Base-by-base conservation (phyloP, 805 yeast species). In the Myxozyma lipomycoides region DNA sequence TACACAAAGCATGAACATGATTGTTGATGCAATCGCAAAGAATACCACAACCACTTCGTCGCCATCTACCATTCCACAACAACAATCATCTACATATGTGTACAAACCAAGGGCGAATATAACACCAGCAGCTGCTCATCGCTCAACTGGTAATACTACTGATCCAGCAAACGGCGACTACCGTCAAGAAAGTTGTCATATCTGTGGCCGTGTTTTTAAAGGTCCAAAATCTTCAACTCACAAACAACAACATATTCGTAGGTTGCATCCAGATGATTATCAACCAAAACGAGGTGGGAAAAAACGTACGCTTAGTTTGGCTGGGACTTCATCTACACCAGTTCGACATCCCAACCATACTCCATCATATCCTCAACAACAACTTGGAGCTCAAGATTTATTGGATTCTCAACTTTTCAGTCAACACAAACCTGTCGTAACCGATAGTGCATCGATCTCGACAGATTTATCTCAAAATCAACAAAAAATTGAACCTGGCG, bases 151-250 rank as follows among this genome's bases (percentile, higher is more conserved):
- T 10, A 24, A 46, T 4, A 50, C 55, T 23, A 55, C 58, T 2
- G 58, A n/a, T n/a, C n/a, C n/a, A n/a, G n/a, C n/a, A n/a, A n/a
- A n/a, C n/a, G n/a, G n/a, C n/a, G n/a, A 55, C 32, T 52, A 47
- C 45, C 60, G 67, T 23, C 59, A 64, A 36, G 75, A 72, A 55
- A 64, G 61, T 37, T 74, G 78, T 60, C 72, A 66, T 43, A 62
- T 68, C 47, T 74, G 78, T 60, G 71, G 71, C 15, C 67, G 78
- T 35, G 62, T 62, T 34, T 74, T 74, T 66, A 70, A 68, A 56
- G 78, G 78, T 22, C 77, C 77, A 26, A 71, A 70, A 61, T 70
- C 77, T 2, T 62, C 74, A 1, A 74, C 77, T 2, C 77, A 73
- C 61, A 72, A 70, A 57, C 78, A 74, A 60, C 78, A 74, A 64